phyloP scores from a whole-genome alignment of 352 stramenopile genomes.

The Globisporangium cylindrosporum region DNA sequence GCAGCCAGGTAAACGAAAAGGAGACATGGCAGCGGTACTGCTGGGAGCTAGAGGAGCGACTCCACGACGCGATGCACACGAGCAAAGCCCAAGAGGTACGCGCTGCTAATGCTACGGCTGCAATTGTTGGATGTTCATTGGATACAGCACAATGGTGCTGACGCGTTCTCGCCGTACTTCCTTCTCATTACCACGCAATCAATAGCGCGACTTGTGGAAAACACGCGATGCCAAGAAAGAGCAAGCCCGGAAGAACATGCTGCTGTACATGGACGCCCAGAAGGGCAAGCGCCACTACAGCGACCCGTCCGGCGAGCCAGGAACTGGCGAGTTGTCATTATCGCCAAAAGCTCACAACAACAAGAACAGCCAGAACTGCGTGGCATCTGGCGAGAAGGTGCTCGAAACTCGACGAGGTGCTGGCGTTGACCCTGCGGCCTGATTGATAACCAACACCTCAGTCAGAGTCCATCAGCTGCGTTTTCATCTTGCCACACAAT shows the following conservation, averaged over 20 bases:
- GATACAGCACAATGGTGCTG: background rate
- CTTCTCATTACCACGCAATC: background rate
- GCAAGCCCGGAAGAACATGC: conserved; percentile 62
- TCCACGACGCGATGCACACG: conserved; percentile 52
- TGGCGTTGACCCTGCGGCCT: background rate
- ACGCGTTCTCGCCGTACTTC: background rate
- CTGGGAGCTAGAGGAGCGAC: conserved; percentile 69
- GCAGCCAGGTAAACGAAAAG: conserved; percentile 65
- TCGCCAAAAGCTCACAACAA: background rate
- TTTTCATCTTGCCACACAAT: background rate
- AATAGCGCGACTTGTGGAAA: conserved; percentile 53
- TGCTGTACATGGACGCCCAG: conserved; percentile 66
- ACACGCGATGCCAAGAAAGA: conserved; percentile 68
- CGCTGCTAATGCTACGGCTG: background rate
- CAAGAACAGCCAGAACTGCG: background rate
- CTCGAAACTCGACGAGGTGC: background rate
- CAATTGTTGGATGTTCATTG: background rate
- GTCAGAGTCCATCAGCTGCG: background rate
- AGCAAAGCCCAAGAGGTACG: conserved; percentile 57
- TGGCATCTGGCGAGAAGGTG: background rate
- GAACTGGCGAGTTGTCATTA: background rate
- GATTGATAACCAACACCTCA: background rate
- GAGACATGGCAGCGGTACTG: conserved; percentile 78
- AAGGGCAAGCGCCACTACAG: conserved; percentile 62
- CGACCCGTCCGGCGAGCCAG: background rate